phyloP scores from a whole-genome alignment of 1,284 basidiomycete genomes.

The Xerocomus amazonicus region DNA sequence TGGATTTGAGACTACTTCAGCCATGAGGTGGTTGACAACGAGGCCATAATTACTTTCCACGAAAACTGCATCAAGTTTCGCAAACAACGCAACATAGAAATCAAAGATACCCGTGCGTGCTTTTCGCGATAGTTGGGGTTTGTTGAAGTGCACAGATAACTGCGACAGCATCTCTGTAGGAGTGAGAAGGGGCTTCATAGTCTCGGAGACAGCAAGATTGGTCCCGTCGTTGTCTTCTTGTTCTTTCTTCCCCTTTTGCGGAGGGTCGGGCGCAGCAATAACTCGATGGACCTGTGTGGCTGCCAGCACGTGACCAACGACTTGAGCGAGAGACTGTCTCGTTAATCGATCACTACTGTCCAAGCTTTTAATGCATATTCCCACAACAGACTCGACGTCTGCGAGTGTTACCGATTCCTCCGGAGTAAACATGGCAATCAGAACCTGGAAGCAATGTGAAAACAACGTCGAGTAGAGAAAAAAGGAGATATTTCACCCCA shows the following conservation, averaged over 20 bases:
- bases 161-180: slow-evolving; percentile 80
- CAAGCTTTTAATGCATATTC: slow-evolving; percentile 70
- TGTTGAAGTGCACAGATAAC: slow-evolving; percentile 80
- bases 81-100: slow-evolving; percentile 80
- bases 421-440: slow-evolving; percentile 63
- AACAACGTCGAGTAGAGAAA: slow-evolving; percentile 1
- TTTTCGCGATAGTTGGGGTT: slow-evolving; percentile 62
- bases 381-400: slow-evolving; percentile 76
- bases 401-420: slow-evolving; percentile 52
- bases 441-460: slow-evolving; percentile 43
- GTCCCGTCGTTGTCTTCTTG: slow-evolving; percentile 53
- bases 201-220: slow-evolving; percentile 50
- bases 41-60: slow-evolving; percentile 82
- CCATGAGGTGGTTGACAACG: slow-evolving; percentile 76
- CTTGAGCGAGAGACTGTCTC: slow-evolving; percentile 71
- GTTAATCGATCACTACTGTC: slow-evolving; percentile 85
- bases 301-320: slow-evolving; percentile 83
- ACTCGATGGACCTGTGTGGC: slow-evolving; percentile 78
- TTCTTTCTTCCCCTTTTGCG: slow-evolving; percentile 66
- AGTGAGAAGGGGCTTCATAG: slow-evolving; percentile 70
- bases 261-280: slow-evolving; percentile 43
- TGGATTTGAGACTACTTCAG: slow-evolving; percentile 65
- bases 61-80: slow-evolving; percentile 72
- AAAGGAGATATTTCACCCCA: slow-evolving; percentile 47
- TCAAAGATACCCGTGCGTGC: slow-evolving; percentile 85